phyloP scores from a whole-genome alignment of 768 basidiomycete genomes.

The Kwoniella mangroviensis region DNA sequence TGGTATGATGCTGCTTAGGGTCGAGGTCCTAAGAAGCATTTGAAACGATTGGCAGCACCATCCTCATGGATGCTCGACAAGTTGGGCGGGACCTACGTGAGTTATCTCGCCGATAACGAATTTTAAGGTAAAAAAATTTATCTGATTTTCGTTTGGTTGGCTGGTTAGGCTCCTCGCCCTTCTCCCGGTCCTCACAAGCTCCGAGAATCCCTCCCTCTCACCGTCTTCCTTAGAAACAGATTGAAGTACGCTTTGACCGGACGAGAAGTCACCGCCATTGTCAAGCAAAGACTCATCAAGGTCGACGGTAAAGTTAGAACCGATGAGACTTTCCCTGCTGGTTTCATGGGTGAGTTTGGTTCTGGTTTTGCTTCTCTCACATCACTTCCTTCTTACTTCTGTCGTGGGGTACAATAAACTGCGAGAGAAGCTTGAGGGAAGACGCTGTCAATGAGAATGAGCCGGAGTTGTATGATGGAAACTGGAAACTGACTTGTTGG shows the following conservation, averaged over 20 bases:
- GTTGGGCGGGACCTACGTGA: slow-evolving; percentile 65
- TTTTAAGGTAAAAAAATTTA: not conserved
- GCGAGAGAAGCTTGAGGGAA: not conserved
- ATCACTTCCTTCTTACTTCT: not conserved
- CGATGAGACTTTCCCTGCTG: slow-evolving; percentile 93
- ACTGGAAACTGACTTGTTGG: not conserved
- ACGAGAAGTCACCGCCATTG: slow-evolving; percentile 92
- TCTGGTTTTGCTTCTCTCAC: not conserved
- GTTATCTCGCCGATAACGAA: slow-evolving; percentile 31
- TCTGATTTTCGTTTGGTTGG: slow-evolving; percentile 14
- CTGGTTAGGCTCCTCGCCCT: slow-evolving; percentile 78
- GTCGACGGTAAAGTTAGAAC: slow-evolving; percentile 99
- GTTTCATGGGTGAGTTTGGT: slow-evolving; percentile 84
- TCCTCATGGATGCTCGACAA: slow-evolving; percentile 99
- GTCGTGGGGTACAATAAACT: no score
- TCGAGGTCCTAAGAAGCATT: slow-evolving; percentile 98
- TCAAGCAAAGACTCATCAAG: slow-evolving; percentile 95
- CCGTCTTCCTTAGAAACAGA: slow-evolving; percentile 96
- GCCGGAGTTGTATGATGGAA: not conserved
- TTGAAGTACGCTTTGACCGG: slow-evolving; percentile 98
- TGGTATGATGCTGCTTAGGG: slow-evolving; percentile 62
- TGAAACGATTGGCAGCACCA: slow-evolving; percentile 96
- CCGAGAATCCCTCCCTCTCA: slow-evolving; percentile 95
- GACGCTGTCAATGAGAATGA: not conserved
- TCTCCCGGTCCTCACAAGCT: slow-evolving; percentile 99